A percentile compares a stretch with the other conserved stretches of the same genome.
phyloP scores from a whole-genome alignment of 1,284 basidiomycete genomes.

The Lentinus polychrous region DNA sequence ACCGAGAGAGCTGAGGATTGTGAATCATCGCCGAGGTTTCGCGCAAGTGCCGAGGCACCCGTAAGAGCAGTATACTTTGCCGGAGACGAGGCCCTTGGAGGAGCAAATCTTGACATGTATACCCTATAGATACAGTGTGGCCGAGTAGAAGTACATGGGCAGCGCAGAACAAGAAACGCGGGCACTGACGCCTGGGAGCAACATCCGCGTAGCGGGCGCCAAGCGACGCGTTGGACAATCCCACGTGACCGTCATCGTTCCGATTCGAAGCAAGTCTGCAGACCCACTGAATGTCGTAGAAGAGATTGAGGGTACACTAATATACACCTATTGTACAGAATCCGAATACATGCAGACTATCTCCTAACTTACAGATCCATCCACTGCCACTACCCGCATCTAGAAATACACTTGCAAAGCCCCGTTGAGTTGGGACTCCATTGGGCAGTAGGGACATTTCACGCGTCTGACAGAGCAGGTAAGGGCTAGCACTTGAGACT shows the following conservation, averaged over 20 bases:
- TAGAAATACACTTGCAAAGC: constrained; percentile 73
- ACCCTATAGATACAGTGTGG: background rate
- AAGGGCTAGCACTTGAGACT: background rate
- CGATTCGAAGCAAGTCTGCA: too few species aligned
- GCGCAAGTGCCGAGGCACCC: constrained; percentile 13
- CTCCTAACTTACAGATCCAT: background rate
- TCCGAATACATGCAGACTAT: background rate
- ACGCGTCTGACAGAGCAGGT: constrained; percentile 47
- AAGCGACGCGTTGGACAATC: background rate
- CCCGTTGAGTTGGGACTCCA: constrained; percentile 51
- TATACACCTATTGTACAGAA: too few species aligned
- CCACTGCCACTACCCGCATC: constrained; percentile 15
- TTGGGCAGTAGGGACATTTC: constrained; percentile 88
- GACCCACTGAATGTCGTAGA: too few species aligned
- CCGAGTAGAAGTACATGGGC: background rate
- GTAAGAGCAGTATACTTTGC: background rate
- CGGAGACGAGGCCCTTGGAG: background rate
- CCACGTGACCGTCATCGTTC: constrained; percentile 1
- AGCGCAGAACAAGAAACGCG: background rate
- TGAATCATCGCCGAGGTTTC: constrained; percentile 33
- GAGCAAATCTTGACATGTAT: background rate
- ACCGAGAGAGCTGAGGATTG: constrained; percentile 38
- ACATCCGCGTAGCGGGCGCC: background rate
- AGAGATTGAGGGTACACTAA: too few species aligned
- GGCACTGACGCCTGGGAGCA: too few species aligned